Evolutionary conservation across 805 yeast genomes (phyloP), one percentile per base, ranked within the genome.

Genomic region (Saccharomyces cerevisiae): DNA sequence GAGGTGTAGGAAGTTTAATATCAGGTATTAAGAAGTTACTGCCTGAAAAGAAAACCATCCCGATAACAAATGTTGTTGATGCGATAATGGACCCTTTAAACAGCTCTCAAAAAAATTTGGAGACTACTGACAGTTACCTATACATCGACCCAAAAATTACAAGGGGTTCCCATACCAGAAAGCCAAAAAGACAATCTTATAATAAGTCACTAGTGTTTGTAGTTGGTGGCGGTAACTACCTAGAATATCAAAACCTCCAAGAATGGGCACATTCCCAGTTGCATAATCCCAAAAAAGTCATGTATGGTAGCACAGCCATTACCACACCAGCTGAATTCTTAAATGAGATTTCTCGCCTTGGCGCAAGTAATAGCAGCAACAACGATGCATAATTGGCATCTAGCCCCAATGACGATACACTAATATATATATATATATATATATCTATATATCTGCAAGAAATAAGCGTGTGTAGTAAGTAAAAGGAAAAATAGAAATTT

Each of bases 211-310:
- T 89, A 50, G 96, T 94, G 22, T 94, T 94, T 69, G 89, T 91
- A 51, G 91, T 94, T 53, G 99, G 99, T 27, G 99, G 99, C 36
- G 98, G 98, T 49, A 91, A 89, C 70, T 94, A 90, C 68, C 73
- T 88, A 58, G 99, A 94, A 73, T 94, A 92, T 68, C 95, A 91
- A 56, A 92, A 92, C 65, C 78, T 94, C 65, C 96, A 89, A 70
- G 96, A 91, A 69, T 91, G 96, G 95, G 81, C 82, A 0, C 69
- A 74, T 48, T 67, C 73, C 4, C 72, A 68, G 50, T 65, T 72
- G 48, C 76, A 73, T 50, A 70, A 67, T 47, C 68, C 71, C 14
- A 85, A 81, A 66, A 74, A 75, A 36, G 87, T 94, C 31, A 80
- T 87, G 24, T 92, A 94, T 69, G 99, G 99, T 28, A 83, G 95